phyloP scores from a whole-genome alignment of 805 yeast species.

The Cyberlindnera veronae region DNA sequence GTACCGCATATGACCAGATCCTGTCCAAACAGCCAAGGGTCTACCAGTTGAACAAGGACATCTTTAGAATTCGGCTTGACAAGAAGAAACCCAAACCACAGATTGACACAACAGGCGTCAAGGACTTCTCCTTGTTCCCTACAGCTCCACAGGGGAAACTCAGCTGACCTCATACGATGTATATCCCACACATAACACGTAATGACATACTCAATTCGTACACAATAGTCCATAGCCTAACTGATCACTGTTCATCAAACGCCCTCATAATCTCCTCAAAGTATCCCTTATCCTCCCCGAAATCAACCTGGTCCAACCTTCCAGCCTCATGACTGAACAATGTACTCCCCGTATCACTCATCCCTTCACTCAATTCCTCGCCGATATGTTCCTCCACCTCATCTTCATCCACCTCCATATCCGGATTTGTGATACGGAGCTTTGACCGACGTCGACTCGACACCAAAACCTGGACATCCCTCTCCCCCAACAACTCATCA shows the following conservation, averaged over 20 bases:
- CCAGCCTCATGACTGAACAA: slow-evolving; percentile 1
- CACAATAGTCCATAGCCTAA: neutral
- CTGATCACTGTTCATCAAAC: slow-evolving; percentile 28
- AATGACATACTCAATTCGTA: too few relatives aligned
- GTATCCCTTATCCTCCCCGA: slow-evolving; percentile 21
- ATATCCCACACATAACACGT: neutral
- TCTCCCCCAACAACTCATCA: slow-evolving; percentile 41
- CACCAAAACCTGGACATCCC: slow-evolving; percentile 72
- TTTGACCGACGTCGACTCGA: slow-evolving; percentile 60
- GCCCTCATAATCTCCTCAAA: slow-evolving; percentile 29
- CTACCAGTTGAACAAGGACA: slow-evolving; percentile 36
- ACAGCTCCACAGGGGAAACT: slow-evolving; percentile 23
- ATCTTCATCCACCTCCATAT: slow-evolving; percentile 22
- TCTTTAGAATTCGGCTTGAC: slow-evolving; percentile 37
- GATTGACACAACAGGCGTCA: slow-evolving; percentile 26
- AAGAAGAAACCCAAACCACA: slow-evolving; percentile 19
- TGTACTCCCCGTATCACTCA: slow-evolving; percentile 10
- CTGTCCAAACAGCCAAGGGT: slow-evolving; percentile 33
- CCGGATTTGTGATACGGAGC: slow-evolving; percentile 63
- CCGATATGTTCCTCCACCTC: slow-evolving; percentile 13
- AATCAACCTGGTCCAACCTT: too few relatives aligned
- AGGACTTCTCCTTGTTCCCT: slow-evolving; percentile 33
- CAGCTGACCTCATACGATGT: neutral
- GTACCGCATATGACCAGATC: slow-evolving; percentile 11
- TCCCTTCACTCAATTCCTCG: slow-evolving; percentile 2